Evolutionary conservation across 768 basidiomycete genomes (phyloP).

Genomic region (Amanita jacksonii): DNA sequence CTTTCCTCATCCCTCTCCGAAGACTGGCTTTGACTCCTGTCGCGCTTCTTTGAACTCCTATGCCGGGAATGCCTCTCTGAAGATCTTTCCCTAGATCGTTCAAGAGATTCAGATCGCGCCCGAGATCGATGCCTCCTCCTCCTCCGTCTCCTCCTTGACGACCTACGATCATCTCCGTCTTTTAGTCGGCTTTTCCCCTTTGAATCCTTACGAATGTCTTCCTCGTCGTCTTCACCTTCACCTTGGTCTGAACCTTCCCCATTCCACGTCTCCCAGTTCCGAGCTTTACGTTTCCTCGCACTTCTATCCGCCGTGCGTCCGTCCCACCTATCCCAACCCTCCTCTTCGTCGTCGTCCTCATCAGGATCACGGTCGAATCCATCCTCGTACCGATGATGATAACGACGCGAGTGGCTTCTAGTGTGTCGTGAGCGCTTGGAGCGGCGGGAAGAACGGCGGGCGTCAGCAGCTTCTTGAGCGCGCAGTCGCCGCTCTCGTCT

Average conservation of each 20-base stretch:
- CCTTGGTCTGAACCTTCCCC: too few species aligned
- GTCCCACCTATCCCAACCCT: conserved; percentile 45
- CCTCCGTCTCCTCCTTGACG: conserved; percentile 14
- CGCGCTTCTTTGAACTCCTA: conserved; percentile 3
- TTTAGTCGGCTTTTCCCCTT: conserved; percentile 2
- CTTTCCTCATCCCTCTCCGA: background rate
- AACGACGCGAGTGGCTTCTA: background rate
- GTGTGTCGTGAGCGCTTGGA: background rate
- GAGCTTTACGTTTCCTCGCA: conserved; percentile 23
- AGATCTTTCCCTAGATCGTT: conserved; percentile 1
- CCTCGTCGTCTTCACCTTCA: conserved; percentile 20
- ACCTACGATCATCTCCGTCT: conserved; percentile 23
- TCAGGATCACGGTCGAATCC: conserved; percentile 8
- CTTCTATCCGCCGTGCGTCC: conserved; percentile 38
- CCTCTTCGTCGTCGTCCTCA: conserved; percentile 18
- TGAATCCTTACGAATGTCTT: conserved; percentile 11
- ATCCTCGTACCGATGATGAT: conserved; percentile 10
- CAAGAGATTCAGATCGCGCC: conserved; percentile 12
- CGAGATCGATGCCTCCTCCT: conserved; percentile 19
- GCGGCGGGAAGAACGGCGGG: conserved; percentile 26
- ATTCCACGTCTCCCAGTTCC: conserved; percentile 44
- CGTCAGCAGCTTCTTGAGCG: conserved; percentile 69
- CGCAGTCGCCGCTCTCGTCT: conserved; percentile 49
- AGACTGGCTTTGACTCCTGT: conserved; percentile 3
- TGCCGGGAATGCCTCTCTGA: conserved; percentile 3